Conservation (phyloP, 192 early-diverging fungal genomes). For the Umbelopsis ramanniana region DNA sequence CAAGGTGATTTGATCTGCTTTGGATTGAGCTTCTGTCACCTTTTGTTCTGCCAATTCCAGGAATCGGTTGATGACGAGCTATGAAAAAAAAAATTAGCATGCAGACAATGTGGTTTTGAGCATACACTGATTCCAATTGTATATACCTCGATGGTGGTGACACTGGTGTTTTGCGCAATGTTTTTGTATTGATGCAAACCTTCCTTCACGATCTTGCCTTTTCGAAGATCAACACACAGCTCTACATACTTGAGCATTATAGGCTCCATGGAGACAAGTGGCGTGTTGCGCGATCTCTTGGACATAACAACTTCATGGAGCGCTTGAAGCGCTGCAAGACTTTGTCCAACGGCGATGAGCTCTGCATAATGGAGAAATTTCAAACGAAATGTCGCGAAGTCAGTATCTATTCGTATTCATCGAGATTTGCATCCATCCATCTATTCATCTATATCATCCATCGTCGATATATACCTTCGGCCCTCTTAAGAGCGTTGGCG, state of each 20-base stretch:
- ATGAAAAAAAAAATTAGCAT: neutral
- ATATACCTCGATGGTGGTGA: constrained; percentile 82
- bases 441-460: constrained; percentile 16
- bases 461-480: constrained; percentile 67
- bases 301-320: constrained; percentile 93
- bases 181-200: constrained; percentile 98
- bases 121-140: neutral
- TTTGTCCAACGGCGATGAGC: constrained; percentile 85
- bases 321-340: constrained; percentile 79
- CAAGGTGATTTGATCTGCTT: constrained; percentile 87
- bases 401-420: constrained; percentile 2
- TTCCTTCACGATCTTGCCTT: constrained; percentile 94
- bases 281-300: constrained; percentile 84
- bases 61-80: constrained; percentile 86
- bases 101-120: neutral
- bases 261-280: constrained; percentile 84
- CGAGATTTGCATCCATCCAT: constrained; percentile 24
- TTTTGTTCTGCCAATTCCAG: constrained; percentile 86
- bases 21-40: constrained; percentile 88
- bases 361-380: constrained; percentile 46
- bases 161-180: constrained; percentile 94
- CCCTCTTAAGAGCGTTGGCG: constrained; percentile 81
- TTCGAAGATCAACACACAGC: constrained; percentile 83
- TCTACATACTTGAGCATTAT: constrained; percentile 94
- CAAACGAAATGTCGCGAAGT: neutral